These are phyloP conservation scores for Infundibulicybe gibba DNA, from an alignment of 768 basidiomycete genomes.

Conservation along the genomic window DNA sequence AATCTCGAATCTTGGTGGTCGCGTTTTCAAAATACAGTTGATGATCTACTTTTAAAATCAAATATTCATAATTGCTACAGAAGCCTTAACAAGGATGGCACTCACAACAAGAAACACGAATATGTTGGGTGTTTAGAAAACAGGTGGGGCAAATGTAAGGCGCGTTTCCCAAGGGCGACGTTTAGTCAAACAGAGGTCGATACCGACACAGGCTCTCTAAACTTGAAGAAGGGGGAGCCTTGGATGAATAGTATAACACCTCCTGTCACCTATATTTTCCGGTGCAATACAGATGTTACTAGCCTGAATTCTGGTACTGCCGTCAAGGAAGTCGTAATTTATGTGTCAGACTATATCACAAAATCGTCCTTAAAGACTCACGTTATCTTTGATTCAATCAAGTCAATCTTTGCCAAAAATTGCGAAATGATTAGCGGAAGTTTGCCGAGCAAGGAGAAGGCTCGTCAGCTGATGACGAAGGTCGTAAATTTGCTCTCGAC, in stretches of 20 bases:
- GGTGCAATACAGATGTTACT: not conserved
- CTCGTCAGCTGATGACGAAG: not conserved
- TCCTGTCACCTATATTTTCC: not conserved
- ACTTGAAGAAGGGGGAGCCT: not conserved
- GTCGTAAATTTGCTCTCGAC: not conserved
- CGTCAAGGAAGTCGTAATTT: not conserved
- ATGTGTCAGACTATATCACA: not conserved
- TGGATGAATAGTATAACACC: not conserved
- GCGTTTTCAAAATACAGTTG: too few species aligned
- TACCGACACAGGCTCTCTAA: not conserved
- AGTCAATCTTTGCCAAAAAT: not conserved
- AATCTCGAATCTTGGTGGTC: too few species aligned
- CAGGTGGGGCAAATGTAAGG: slow-evolving; percentile 23
- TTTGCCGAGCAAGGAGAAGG: not conserved
- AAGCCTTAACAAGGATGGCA: not conserved
- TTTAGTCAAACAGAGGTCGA: not conserved
- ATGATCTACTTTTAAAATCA: too few species aligned
- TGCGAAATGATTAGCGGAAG: not conserved
- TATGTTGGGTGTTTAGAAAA: slow-evolving; percentile 20
- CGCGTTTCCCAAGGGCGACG: slow-evolving; percentile 16
- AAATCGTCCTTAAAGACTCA: not conserved
- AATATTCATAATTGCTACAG: too few species aligned
- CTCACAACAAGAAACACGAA: slow-evolving; percentile 6
- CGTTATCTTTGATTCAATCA: not conserved
- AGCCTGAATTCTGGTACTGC: not conserved